A percentile compares a stretch with the other conserved stretches of the same genome.
Evolutionary conservation across 1,284 basidiomycete species (phyloP).

Genomic region (Mycena citricolor): DNA sequence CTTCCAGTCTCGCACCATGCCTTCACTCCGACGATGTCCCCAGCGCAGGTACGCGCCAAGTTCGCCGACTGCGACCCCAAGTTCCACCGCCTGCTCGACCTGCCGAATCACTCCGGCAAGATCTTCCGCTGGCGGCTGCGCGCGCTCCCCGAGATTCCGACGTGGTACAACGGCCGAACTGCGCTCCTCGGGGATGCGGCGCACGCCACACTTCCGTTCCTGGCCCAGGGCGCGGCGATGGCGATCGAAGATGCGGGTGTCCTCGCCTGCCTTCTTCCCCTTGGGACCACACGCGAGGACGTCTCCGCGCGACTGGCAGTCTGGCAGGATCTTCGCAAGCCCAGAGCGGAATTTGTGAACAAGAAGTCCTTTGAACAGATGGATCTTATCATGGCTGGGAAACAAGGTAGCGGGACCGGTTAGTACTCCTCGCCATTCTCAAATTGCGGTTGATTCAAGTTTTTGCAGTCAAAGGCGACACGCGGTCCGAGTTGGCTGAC

Average conservation of each 20-base stretch:
- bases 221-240: constrained; percentile 21
- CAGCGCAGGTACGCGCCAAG: constrained; percentile 3
- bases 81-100: constrained; percentile 8
- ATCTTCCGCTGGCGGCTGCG: constrained; percentile 18
- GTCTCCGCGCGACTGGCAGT: constrained; percentile 14
- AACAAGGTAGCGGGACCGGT: too few species aligned
- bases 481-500: too few species aligned
- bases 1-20: neutral
- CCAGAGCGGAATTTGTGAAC: constrained; percentile 14
- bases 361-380: constrained; percentile 1
- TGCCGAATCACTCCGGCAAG: constrained; percentile 5
- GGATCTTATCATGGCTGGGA: too few species aligned
- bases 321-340: constrained; percentile 18
- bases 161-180: constrained; percentile 11
- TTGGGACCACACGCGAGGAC: constrained; percentile 13
- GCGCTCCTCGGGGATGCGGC: constrained; percentile 20
- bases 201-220: constrained; percentile 12
- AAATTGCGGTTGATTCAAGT: too few species aligned
- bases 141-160: constrained; percentile 14
- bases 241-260: constrained; percentile 22
- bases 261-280: constrained; percentile 14
- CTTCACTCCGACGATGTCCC: too few species aligned
- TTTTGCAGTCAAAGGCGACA: too few species aligned
- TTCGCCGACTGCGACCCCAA: constrained; percentile 3
- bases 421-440: too few species aligned